Evolutionary conservation across 495 filamentous ascomycete genomes (phyloP), one percentile per base, ranked within the genome.

Genomic region (Penicillium atrosanguineum): DNA sequence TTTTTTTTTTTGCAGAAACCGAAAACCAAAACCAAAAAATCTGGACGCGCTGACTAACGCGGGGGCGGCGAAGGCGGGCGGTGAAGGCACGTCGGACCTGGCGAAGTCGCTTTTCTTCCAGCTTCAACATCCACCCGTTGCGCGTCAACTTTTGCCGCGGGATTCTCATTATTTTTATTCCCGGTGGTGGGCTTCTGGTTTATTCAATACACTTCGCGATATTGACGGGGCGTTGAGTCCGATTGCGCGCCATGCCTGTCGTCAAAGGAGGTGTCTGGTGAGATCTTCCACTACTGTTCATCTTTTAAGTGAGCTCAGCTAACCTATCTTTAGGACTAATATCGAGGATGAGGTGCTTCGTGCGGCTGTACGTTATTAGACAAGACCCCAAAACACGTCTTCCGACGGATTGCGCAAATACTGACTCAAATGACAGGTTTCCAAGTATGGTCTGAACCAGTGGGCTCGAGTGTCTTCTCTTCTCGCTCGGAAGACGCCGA

Each of bases 401-500:
- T 28, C 29, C 8, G 1, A 23, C 37, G 28, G 15, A 45, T 48
- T 31, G 29, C 11, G 25, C 44, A 39, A 41, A 55, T 44, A 57
- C 57, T 65, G 37, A 71, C 58, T 56, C 41, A 46, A 46, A 58
- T 66, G 45, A 60, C 46, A 77, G 74, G 91, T 96, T 61, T 95
- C 90, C 57, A 97, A 97, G 73, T 97, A 96, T 76, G 92, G 92
- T 48, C 82, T 98, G 34, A 97, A 98, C 70, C 94, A 98, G 75
- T 98, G 94, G 94, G 93, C 95, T 65, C 94, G 94, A 67, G 93
- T 97, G 38, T 97, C 94, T 42, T 97, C 95, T 21, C 85, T 98
- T 37, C 85, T 98, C 65, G 93, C 94, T 65, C 88, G 95, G 57
- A 98, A 98, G 72, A 97, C 94, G 9, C 89, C 94, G 25, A 98